Evolutionary conservation across 2,329 filamentous ascomycete species (phyloP), one percentile per base, ranked within the genome.

Genomic region (Ascocoryne sarcoides): DNA sequence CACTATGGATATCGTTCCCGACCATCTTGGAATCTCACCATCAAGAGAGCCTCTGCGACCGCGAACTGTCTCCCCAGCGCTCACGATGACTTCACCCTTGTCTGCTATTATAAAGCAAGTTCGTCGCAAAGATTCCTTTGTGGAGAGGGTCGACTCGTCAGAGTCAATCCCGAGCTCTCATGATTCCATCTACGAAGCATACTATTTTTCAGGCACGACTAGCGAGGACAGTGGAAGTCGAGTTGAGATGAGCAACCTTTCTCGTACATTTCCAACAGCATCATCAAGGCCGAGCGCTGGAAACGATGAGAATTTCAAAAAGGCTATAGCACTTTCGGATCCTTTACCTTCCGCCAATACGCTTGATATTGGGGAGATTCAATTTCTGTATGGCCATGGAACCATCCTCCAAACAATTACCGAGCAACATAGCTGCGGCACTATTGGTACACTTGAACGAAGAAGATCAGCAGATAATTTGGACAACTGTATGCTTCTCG

Each of bases 301-400:
- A 3, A 51, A 48, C 19, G 40, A 53, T 28, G 46, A 53, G 20
- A 49, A 50, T 36, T 32, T 23, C 14, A 37, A 32, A 37, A 23
- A 36, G n/a, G 29, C 33, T 8, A 34, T 12, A 26, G 18, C 19
- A 39, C n/a, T 19, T 15, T 34, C 28, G 4, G 10, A 26, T 29
- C 29, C 21, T 30, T 4, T 16, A 10, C 34, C 10, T 18, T 19
- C 5, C 8, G 32, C 32, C 32, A 14, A 4, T 18, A n/a, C 5
- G 3, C n/a, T n/a, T n/a, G 23, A 26, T 7, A 31, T 43, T 3
- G 40, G 49, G 16, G 42, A 52, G 10, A 35, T 36, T 0, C 35
- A 53, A 23, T 64, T 67, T 46, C 49, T 60, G 2, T 67, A 67
- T 44, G 64, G 64, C 15, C 53, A 58, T 40, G 64, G 64, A 15